These are phyloP conservation scores for Fusarium sp. DNA, from an alignment of 2,329 filamentous ascomycete genomes.

Conservation along the genomic window DNA sequence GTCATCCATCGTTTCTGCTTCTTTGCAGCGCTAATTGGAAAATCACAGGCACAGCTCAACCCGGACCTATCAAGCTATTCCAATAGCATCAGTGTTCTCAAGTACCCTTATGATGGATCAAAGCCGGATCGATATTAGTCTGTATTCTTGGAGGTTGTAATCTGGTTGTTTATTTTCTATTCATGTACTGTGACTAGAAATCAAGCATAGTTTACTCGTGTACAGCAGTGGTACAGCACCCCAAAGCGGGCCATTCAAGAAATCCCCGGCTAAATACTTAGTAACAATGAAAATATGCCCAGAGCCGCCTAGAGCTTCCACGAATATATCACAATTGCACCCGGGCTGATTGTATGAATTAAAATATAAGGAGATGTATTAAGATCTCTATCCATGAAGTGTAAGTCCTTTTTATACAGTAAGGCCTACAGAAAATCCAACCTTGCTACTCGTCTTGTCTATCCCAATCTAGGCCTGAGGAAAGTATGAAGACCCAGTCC, in stretches of 20 bases:
- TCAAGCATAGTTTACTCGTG: background rate
- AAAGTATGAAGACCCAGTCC: too few species aligned
- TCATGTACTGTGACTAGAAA: background rate
- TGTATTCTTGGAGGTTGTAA: rapidly evolving
- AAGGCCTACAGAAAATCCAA: too few species aligned
- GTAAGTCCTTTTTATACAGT: too few species aligned
- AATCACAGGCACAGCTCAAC: background rate
- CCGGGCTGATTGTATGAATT: too few species aligned
- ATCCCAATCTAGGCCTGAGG: too few species aligned
- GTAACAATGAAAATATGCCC: rapidly evolving
- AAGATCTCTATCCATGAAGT: too few species aligned
- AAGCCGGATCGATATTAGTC: constrained; percentile 4
- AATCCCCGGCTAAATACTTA: rapidly evolving
- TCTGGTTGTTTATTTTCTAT: background rate
- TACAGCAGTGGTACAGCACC: rapidly evolving
- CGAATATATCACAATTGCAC: rapidly evolving
- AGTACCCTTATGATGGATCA: background rate
- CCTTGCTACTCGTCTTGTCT: too few species aligned
- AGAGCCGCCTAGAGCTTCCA: too few species aligned
- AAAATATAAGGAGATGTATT: too few species aligned
- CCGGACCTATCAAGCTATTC: background rate
- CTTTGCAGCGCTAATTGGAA: background rate
- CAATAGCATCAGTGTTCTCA: background rate
- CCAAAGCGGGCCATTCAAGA: rapidly evolving
- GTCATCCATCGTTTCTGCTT: background rate